phyloP scores from a whole-genome alignment of 768 basidiomycete species.

The Lactarius indigo region DNA sequence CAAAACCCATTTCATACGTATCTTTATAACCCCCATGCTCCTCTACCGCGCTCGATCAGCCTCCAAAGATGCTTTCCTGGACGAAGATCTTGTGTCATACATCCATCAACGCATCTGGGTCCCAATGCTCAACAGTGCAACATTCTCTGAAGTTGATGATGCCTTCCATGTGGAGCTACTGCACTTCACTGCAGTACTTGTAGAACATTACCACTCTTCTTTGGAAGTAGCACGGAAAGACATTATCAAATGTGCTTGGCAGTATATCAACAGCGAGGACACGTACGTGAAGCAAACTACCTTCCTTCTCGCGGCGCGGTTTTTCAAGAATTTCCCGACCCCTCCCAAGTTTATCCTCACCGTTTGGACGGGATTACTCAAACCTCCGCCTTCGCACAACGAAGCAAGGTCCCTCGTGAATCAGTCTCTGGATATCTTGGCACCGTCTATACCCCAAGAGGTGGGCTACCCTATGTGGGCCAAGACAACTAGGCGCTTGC shows the following conservation, averaged over 20 bases:
- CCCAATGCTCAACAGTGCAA: conserved; percentile 56
- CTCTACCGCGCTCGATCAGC: conserved; percentile 63
- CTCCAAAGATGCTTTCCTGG: conserved; percentile 59
- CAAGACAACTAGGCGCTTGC: conserved; percentile 72
- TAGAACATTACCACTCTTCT: conserved; percentile 79
- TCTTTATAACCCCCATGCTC: conserved; percentile 84
- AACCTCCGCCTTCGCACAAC: conserved; percentile 58
- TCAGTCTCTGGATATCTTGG: conserved; percentile 83
- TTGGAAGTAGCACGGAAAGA: conserved; percentile 83
- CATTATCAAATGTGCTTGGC: conserved; percentile 92
- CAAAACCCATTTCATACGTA: conserved; percentile 76
- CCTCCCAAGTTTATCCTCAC: conserved; percentile 88
- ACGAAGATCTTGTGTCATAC: conserved; percentile 63
- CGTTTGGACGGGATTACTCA: conserved; percentile 87
- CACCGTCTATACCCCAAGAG: conserved; percentile 72
- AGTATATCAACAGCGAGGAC: conserved; percentile 82
- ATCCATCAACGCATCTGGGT: conserved; percentile 80
- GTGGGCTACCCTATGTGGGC: conserved; percentile 76
- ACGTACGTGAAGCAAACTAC: conserved; percentile 90
- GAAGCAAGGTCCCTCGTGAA: conserved; percentile 75
- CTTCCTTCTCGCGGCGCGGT: conserved; percentile 85
- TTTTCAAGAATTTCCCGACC: conserved; percentile 85
- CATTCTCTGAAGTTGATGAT: conserved; percentile 67
- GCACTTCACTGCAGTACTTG: conserved; percentile 82
- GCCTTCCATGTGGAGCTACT: conserved; percentile 87